Base-by-base conservation (phyloP, 805 yeast species). In the Sugiyamaella qingdaonensis region DNA sequence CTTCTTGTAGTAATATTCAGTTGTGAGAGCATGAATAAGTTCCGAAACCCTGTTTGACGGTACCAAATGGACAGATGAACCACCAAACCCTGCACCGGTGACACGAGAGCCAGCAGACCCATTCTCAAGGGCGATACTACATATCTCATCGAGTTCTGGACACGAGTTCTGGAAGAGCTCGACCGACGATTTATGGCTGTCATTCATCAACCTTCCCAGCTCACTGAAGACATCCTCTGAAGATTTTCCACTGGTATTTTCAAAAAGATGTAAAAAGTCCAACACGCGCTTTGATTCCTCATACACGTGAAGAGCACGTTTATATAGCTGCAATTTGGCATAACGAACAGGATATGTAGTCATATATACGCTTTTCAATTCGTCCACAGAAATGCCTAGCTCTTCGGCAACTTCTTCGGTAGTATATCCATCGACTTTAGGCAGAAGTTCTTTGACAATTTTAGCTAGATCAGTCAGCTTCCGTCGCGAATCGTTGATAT, bases 61-160 rank as follows among this genome's bases (percentile, higher is more conserved):
- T 10, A 84, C 79, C 52, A 85, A 67, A 63, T 84, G 87, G n/a
- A 85, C 85, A 0, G 85, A 74, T 31, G 84, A 80, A 4, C 90
- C 90, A 33, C 90, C 90, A 77, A 82, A 85, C 2, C 91, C 91
- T 16, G 91, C 90, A 27, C 90, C 91, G 9, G 90, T 84, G n/a
- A 82, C 75, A 51, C 91, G 73, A 1, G 87, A 80, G 14, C 90
- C 90, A 54, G 68, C 73, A 0, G 87, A 73, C 2, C 89, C 90
- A 55, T 77, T 73, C 1, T 58, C 63, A 39, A 71, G 64, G 2
- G 87, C 88, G 49, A 85, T 76, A 8, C 62, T 51, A 61, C 85
- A 80, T 37, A 85, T 65, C 10, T 68, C 65, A 52, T 84, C 79
- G 52, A 82, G 75, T 55, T 78, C 83, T 0, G 73, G 73, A 57